Base-by-base conservation (phyloP, 768 basidiomycete species). In the Rubroboletus pulcherrimus region DNA sequence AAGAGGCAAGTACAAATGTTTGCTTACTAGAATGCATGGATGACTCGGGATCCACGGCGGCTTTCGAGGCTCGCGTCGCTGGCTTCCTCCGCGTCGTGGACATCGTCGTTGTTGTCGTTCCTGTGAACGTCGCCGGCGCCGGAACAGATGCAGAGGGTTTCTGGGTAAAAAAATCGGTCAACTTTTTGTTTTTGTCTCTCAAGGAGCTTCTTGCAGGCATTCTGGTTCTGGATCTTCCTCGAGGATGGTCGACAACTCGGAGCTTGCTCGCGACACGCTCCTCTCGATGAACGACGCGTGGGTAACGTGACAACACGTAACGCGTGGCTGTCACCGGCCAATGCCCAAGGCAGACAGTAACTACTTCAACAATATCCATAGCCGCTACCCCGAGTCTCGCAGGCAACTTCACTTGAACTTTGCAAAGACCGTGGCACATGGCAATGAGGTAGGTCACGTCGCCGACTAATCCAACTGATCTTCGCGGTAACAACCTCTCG, bases 121-220 rank as follows among this genome's bases (percentile, higher is more conserved):
- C 49, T 26, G 40, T 8, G 15, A 24, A 53, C 35, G 51, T 46
- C 19, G 45, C 50, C 33, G 21, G 33, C 11, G 58, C 68, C 15
- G 56, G 63, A 51, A 57, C 46, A 30, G 56, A 49, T 7, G 62
- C 54, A 35, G 68, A 63, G 1, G 64, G 56, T 60, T 59, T 73
- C 40, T 72, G 75, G 37, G 66, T 30, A 53, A 83, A 83, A 61
- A 79, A 84, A 38, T 79, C 75, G 7, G 79, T 80, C 26, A 84
- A 51, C 29, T 57, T 73, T 38, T 55, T 64, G 57, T 64, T 65
- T 26, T 56, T 57, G 48, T 58, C 46, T 55, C 57, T 59, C 47
- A 24, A 19, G 0, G 55, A 30, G 7, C 56, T 49, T 66, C 59
- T 55, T 39, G 56, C 10, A 39, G 57, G 55, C 68, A 75, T 66